Evolutionary conservation across 768 basidiomycete genomes (phyloP), one percentile per base, ranked within the genome.

Genomic region (Hypholoma fasciculare): DNA sequence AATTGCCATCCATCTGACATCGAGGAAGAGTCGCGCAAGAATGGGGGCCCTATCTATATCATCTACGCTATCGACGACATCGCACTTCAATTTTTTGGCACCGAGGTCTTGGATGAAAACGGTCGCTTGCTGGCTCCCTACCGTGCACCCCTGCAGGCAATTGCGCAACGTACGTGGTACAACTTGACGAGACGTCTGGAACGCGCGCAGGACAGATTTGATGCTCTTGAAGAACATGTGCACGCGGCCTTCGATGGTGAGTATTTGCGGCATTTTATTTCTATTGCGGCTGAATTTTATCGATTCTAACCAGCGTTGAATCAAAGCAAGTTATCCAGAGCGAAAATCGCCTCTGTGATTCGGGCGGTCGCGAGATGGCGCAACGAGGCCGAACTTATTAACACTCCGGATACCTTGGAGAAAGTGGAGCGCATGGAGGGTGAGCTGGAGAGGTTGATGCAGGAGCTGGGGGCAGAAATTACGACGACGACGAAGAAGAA

Each of bases 351-450:
- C 7, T 5, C 56, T 1, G 64, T 62, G 30, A 66, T 72, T 14
- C n/a, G 40, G 7, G 54, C 57, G 4, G 66, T 70, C 11, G 44
- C 58, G 0, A 53, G 57, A 12, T 72, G 71, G 69, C 65, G 63
- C 30, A 51, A 52, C 7, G 17, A 60, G 0, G 65, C 58, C 2
- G 49, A 61, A 3, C 11, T 60, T 1, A 40, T 65, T 8, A 13
- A 36, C 2, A 51, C 37, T 1, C 4, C 6, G 9, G 65, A 64
- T 1, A 40, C 50, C n/a, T 3, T 62, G 1, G 26, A 26, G 16
- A 62, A 58, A 36, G 56, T 68, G 1, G 43, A 58, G n/a, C 49
- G 53, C 6, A 61, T 69, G 56, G 58, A 64, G 13, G 50, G 23
- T 0, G 56, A 67, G 19, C 37, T 72, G 0, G 39, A 62, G 7